These are phyloP conservation scores for Datisca glomerata DNA, from an alignment of 306 rosid species.

Conservation along the genomic window DNA sequence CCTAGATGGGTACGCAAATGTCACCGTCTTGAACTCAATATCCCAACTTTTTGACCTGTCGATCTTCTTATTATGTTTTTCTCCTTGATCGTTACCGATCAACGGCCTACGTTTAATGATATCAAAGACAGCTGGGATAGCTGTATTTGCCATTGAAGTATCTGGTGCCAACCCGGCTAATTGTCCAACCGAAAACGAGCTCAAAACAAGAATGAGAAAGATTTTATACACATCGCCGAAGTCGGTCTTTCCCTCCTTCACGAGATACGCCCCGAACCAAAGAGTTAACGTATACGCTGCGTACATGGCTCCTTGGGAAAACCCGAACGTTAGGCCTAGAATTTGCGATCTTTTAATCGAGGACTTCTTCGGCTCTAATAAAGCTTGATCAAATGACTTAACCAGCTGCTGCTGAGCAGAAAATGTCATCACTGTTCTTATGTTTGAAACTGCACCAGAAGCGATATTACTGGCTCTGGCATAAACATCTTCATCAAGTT, in stretches of 20 bases:
- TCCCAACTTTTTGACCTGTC: conserved; percentile 33
- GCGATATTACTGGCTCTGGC: conserved; percentile 82
- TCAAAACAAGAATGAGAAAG: conserved; percentile 86
- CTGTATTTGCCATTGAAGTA: conserved; percentile 55
- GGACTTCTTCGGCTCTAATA: conserved; percentile 47
- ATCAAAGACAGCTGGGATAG: conserved; percentile 59
- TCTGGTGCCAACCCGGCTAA: conserved; percentile 88
- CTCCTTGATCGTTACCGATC: conserved; percentile 23
- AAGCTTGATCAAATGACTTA: conserved; percentile 53
- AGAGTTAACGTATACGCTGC: conserved; percentile 75
- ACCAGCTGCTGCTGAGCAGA: conserved; percentile 75
- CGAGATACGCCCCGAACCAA: conserved; percentile 62
- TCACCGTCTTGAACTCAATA: conserved; percentile 67
- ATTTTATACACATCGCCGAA: conserved; percentile 58
- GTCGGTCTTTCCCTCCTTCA: conserved; percentile 26
- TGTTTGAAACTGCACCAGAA: conserved; percentile 81
- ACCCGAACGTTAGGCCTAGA: conserved; percentile 55
- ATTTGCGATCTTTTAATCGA: conserved; percentile 53
- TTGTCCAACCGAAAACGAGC: conserved; percentile 91
- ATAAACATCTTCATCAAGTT: conserved; percentile 50
- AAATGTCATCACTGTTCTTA: conserved; percentile 74
- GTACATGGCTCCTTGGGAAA: conserved; percentile 74
- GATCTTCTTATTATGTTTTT: conserved; percentile 33
- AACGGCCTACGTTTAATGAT: conserved; percentile 56
- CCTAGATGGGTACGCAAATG: conserved; percentile 81